Conservation (phyloP, 495 filamentous ascomycete genomes). For the Haplographium delicatum region DNA sequence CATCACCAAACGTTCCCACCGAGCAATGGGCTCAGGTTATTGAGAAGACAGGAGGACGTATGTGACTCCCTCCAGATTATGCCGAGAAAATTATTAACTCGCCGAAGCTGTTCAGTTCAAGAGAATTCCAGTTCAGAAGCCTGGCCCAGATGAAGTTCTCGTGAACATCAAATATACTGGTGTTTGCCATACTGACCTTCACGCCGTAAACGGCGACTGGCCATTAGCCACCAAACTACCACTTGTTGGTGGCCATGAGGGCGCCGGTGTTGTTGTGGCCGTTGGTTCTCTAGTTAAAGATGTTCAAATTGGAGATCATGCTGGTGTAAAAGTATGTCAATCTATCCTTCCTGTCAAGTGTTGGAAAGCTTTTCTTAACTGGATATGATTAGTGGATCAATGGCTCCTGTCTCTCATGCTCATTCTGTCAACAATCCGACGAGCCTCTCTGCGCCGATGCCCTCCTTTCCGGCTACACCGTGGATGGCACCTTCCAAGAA, state of each 20-base stretch:
- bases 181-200: conserved; percentile 81
- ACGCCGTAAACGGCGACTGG: conserved; percentile 83
- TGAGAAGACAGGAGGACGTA: conserved; percentile 67
- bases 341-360: neutral
- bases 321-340: conserved; percentile 58
- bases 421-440: conserved; percentile 67
- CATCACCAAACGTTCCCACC: conserved; percentile 47
- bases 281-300: conserved; percentile 67
- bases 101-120: conserved; percentile 64
- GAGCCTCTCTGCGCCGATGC: conserved; percentile 73
- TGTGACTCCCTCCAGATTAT: conserved; percentile 19
- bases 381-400: conserved; percentile 62
- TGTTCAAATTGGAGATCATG: conserved; percentile 73
- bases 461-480: conserved; percentile 79
- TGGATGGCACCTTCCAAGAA: conserved; percentile 90
- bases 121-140: conserved; percentile 71
- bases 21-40: conserved; percentile 86
- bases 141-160: conserved; percentile 81
- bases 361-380: neutral
- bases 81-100: conserved; percentile 16
- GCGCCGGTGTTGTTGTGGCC: conserved; percentile 80
- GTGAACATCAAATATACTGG: conserved; percentile 90
- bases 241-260: conserved; percentile 93
- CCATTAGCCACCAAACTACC: conserved; percentile 72
- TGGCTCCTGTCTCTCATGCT: conserved; percentile 70